Percentiles rank a stretch among this genome's conserved stretches.
Conservation (phyloP, 1,284 basidiomycete species). For the Kwoniella shivajii region DNA sequence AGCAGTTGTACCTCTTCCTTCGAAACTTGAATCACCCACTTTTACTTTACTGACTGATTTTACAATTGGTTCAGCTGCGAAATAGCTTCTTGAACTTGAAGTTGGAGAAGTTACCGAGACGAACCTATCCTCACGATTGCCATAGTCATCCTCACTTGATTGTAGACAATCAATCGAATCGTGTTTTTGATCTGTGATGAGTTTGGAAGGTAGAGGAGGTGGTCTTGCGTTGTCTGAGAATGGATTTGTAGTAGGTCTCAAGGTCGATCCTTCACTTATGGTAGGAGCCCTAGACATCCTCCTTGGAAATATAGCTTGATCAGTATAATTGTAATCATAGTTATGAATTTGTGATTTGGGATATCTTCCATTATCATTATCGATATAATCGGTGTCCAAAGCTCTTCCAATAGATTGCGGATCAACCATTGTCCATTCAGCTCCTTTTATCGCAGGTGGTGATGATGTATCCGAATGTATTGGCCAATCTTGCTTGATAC, state of each 20-base stretch:
- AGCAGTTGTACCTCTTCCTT: slow-evolving; percentile 28
- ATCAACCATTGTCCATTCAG: slow-evolving; percentile 25
- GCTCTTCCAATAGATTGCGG: slow-evolving; percentile 22
- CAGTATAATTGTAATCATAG: background rate
- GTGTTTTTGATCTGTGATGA: slow-evolving; percentile 7
- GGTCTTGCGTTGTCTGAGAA: slow-evolving; percentile 13
- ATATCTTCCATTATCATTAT: slow-evolving; percentile 19
- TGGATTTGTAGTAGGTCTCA: slow-evolving; percentile 2
- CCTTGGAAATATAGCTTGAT: slow-evolving; percentile 24
- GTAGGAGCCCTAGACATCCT: slow-evolving; percentile 33
- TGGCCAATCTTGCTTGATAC: slow-evolving; percentile 21
- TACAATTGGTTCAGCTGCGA: slow-evolving; percentile 21
- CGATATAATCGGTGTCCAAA: slow-evolving; percentile 6
- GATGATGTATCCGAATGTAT: background rate
- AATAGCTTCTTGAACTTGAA: slow-evolving; percentile 11
- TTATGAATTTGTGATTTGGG: slow-evolving; percentile 7
- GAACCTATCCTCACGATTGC: slow-evolving; percentile 3
- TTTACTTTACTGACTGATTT: slow-evolving; percentile 21
- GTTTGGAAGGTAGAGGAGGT: slow-evolving; percentile 1
- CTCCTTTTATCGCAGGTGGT: background rate
- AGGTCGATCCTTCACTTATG: slow-evolving; percentile 15
- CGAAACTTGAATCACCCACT: background rate
- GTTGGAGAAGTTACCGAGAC: slow-evolving; percentile 5
- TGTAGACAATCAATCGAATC: slow-evolving; percentile 27
- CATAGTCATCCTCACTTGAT: background rate